phyloP scores from a whole-genome alignment of 2,329 filamentous ascomycete species.

The Thelonectria olida region DNA sequence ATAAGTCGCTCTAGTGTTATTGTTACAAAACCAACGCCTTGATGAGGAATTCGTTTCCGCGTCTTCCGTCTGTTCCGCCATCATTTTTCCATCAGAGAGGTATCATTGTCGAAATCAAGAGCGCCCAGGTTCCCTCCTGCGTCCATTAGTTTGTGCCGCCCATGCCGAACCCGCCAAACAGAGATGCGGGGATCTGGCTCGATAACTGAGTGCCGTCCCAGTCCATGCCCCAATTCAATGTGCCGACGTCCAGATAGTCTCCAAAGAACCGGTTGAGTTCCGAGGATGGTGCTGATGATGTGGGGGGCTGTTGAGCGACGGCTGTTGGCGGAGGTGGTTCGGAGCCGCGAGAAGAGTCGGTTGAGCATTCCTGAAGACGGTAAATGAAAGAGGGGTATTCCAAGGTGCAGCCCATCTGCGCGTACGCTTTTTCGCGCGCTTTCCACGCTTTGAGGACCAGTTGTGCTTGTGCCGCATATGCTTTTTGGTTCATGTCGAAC shows the following conservation, averaged over 20 bases:
- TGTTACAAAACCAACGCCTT: slow-evolving; percentile 33
- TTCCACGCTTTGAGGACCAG: slow-evolving; percentile 63
- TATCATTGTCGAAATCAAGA: slow-evolving; percentile 9
- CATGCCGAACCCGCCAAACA: slow-evolving; percentile 45
- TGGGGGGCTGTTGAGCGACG: slow-evolving; percentile 40
- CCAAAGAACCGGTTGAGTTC: slow-evolving; percentile 56
- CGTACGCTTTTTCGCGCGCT: slow-evolving; percentile 55
- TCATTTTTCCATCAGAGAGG: slow-evolving; percentile 14
- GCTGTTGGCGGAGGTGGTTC: slow-evolving; percentile 37
- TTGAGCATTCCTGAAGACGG: slow-evolving; percentile 53
- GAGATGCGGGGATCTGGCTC: slow-evolving; percentile 41
- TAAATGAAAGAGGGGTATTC: slow-evolving; percentile 57
- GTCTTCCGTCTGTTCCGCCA: not conserved
- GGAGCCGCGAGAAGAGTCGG: slow-evolving; percentile 46
- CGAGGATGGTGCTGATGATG: slow-evolving; percentile 36
- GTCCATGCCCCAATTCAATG: slow-evolving; percentile 59
- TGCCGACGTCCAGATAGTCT: slow-evolving; percentile 54
- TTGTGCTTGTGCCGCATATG: slow-evolving; percentile 55
- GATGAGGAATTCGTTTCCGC: slow-evolving; percentile 27
- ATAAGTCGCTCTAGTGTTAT: slow-evolving; percentile 28
- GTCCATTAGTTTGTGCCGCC: slow-evolving; percentile 33
- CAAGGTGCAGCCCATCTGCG: slow-evolving; percentile 47
- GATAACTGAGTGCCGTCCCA: slow-evolving; percentile 41
- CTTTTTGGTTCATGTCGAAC: slow-evolving; percentile 57
- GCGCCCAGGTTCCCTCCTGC: slow-evolving; percentile 12